These are phyloP conservation scores for Pythium sukuiense DNA, from an alignment of 352 stramenopile genomes.

Conservation along the genomic window DNA sequence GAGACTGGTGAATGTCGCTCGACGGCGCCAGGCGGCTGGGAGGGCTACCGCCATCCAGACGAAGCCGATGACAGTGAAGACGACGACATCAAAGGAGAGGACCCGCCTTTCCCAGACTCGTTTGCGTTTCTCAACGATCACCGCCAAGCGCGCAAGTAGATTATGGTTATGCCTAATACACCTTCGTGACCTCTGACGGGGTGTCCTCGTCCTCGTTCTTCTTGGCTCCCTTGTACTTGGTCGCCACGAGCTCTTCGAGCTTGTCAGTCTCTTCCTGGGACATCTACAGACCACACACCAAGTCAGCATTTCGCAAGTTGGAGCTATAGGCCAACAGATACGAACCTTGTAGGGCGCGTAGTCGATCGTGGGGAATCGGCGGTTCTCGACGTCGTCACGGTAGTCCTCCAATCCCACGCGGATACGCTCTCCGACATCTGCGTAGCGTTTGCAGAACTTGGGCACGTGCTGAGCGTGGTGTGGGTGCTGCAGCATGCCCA, in stretches of 20 bases:
- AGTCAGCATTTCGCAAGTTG: constrained; percentile 1
- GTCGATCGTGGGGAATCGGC: constrained; percentile 92
- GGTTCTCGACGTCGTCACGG: constrained; percentile 95
- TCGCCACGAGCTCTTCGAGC: constrained; percentile 55
- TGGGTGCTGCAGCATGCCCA: constrained; percentile 98
- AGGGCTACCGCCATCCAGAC: constrained; percentile 19
- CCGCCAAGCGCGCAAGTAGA: constrained; percentile 5
- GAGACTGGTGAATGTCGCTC: constrained; percentile 64
- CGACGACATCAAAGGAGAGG: constrained; percentile 23
- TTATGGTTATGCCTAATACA: constrained; percentile 46
- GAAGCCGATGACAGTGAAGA: background rate
- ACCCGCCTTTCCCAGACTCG: constrained; percentile 52
- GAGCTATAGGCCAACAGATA: background rate
- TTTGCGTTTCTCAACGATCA: constrained; percentile 68
- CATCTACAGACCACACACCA: constrained; percentile 44
- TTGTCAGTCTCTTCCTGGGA: constrained; percentile 76
- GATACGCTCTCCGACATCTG: constrained; percentile 92
- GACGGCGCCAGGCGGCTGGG: constrained; percentile 19
- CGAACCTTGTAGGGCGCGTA: constrained; percentile 95
- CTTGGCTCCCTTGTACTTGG: constrained; percentile 45
- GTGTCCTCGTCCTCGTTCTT: constrained; percentile 32
- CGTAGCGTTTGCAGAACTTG: constrained; percentile 99
- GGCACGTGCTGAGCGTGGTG: constrained; percentile 95
- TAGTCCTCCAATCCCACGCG: constrained; percentile 94
- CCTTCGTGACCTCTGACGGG: constrained; percentile 72